Percentiles rank a stretch among this genome's conserved stretches.
phyloP scores from a whole-genome alignment of 2,329 filamentous ascomycete species.

The Bipolaris gigantea region DNA sequence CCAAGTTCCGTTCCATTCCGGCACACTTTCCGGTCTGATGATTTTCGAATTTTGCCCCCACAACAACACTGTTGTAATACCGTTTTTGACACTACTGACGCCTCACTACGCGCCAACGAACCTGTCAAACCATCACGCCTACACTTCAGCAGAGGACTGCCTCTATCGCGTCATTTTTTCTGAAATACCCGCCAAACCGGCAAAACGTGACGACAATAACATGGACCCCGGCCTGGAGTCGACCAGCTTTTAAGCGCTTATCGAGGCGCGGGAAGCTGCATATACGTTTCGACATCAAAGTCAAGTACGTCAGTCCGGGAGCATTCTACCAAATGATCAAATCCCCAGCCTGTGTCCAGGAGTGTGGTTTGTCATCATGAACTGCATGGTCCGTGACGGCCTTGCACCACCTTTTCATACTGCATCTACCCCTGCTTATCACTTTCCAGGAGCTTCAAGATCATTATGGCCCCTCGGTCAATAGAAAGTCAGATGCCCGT shows the following conservation, averaged over 20 bases:
- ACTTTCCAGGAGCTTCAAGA: slow-evolving; percentile 4
- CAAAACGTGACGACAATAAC: slow-evolving; percentile 1
- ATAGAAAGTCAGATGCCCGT: not conserved
- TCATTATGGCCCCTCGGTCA: not conserved
- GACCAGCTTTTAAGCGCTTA: slow-evolving; percentile 19
- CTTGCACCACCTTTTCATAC: not conserved
- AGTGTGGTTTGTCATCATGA: not conserved
- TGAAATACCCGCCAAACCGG: not conserved
- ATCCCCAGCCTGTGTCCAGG: not conserved
- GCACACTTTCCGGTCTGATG: slow-evolving; percentile 3
- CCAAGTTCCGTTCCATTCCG: slow-evolving; percentile 16
- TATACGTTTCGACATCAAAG: slow-evolving; percentile 2
- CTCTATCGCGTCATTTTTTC: not conserved
- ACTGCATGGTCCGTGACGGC: slow-evolving; percentile 2
- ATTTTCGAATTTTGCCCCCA: slow-evolving; percentile 11
- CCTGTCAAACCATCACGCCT: not conserved
- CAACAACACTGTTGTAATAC: slow-evolving; percentile 4
- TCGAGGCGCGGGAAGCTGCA: slow-evolving; percentile 13
- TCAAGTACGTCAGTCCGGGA: slow-evolving; percentile 20
- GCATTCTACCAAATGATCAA: slow-evolving; percentile 3
- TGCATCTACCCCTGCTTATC: slow-evolving; percentile 10
- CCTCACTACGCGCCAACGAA: not conserved
- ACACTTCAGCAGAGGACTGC: not conserved
- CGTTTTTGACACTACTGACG: slow-evolving; percentile 1
- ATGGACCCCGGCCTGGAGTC: slow-evolving; percentile 26